These are phyloP conservation scores for Penicillium verrucosum DNA, from an alignment of 2,329 filamentous ascomycete species.

Conservation along the genomic window DNA sequence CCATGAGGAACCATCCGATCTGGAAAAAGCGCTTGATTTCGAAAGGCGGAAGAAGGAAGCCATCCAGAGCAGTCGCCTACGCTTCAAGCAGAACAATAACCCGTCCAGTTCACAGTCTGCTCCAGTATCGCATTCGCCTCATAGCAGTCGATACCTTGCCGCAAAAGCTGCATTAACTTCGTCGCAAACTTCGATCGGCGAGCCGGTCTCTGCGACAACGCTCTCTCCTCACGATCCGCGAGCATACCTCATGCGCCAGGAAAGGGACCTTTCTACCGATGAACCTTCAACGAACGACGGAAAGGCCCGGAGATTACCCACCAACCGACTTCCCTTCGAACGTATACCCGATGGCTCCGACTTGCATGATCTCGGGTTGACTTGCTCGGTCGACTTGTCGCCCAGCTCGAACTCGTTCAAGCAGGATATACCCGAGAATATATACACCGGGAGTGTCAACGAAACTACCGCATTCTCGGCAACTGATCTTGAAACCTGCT, in stretches of 20 bases:
- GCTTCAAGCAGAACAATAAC: background rate
- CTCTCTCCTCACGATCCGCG: conserved; percentile 15
- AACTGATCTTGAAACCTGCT: background rate
- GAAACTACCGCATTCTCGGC: background rate
- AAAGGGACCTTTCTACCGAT: background rate
- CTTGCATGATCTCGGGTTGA: conserved; percentile 8
- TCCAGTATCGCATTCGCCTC: conserved; percentile 5
- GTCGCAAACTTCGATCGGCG: background rate
- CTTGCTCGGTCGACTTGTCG: background rate
- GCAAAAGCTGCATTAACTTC: conserved; percentile 18
- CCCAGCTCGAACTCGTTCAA: background rate
- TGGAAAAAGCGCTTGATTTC: conserved; percentile 23
- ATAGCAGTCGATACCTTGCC: conserved; percentile 17
- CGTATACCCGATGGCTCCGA: conserved; percentile 17
- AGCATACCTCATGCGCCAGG: conserved; percentile 15
- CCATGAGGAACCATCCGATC: conserved; percentile 1
- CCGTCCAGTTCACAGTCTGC: background rate
- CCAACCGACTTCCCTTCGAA: conserved; percentile 18
- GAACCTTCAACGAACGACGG: background rate
- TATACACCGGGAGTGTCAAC: background rate
- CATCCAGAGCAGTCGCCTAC: conserved; percentile 8
- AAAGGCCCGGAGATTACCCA: background rate
- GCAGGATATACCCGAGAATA: background rate
- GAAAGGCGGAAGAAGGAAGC: conserved; percentile 24
- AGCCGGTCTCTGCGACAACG: conserved; percentile 1